Evolutionary conservation across 139 green algal species (phyloP).

Genomic region (Coelastrella sp.): DNA sequence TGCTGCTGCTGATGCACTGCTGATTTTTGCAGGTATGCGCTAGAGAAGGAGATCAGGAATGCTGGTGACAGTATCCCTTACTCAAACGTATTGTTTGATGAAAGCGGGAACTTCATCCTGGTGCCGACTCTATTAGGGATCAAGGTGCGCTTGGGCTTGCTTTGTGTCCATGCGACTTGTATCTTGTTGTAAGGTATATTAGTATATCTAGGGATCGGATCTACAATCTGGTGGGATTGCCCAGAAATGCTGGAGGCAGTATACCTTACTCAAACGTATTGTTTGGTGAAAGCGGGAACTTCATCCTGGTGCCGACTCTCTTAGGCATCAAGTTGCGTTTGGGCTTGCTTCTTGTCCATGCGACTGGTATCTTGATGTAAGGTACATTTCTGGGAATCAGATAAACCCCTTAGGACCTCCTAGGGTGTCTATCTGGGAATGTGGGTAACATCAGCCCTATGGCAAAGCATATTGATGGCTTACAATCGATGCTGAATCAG

Average conservation of each 20-base stretch:
- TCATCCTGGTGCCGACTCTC: conserved; percentile 92
- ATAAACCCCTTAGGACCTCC: too few relatives aligned
- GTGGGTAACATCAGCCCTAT: too few relatives aligned
- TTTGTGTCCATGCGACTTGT: too few relatives aligned
- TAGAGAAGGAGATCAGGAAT: conserved; percentile 51
- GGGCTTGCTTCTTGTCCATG: too few relatives aligned
- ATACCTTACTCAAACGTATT: conserved; percentile 79
- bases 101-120: conserved; percentile 94
- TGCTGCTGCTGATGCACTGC: neutral
- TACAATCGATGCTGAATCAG: too few relatives aligned
- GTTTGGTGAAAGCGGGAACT: conserved; percentile 96
- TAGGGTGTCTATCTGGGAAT: too few relatives aligned
- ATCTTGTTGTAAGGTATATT: too few relatives aligned
- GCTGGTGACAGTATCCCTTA: conserved; percentile 46
- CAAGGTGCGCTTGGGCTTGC: conserved; percentile 65
- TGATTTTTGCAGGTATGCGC: conserved; percentile 25
- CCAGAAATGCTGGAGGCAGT: conserved; percentile 1
- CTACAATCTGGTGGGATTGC: too few relatives aligned
- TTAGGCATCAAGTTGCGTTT: conserved; percentile 90
- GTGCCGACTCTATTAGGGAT: conserved; percentile 94
- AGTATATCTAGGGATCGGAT: too few relatives aligned
- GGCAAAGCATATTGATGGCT: too few relatives aligned
- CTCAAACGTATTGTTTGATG: conserved; percentile 95
- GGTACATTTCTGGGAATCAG: too few relatives aligned
- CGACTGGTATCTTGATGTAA: too few relatives aligned